Base-by-base conservation (phyloP, 108 stramenopile genomes). In the Discostella pseudostelligera region DNA sequence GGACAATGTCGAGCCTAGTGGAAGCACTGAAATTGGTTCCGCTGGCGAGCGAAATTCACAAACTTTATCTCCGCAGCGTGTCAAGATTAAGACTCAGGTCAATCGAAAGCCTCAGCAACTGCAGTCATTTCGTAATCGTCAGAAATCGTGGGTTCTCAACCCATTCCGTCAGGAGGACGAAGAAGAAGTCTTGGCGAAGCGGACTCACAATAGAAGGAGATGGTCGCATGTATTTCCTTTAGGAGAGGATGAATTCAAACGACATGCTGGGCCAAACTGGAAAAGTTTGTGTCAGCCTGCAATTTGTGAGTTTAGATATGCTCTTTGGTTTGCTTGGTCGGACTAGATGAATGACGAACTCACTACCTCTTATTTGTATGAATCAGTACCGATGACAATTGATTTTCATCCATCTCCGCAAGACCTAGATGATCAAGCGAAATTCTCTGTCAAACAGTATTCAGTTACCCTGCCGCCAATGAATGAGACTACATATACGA, bases 211-310 rank as follows among this genome's bases (percentile, higher is more conserved):
- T 82, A 85, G 97, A 13, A 78, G 97, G 22, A 74, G 98, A 46
- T 99, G 98, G 88, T 83, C 82, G 25, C 97, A 99, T 69, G 97
- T 98, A 13, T 99, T 98, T 66, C 96, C 98, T 7, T 62, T 76
- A 16, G 98, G 98, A 26, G 87, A 77, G 51, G 79, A 83, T 36
- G 85, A 86, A 45, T 90, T 92, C 63, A 93, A 88, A 67, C 70
- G 88, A 26, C 84, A 87, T 21, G 85, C 93, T 10, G 92, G 96
- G 0, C 92, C 96, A 7, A 97, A 96, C 66, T 99, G 96, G 96
- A 96, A 96, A 56, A 87, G 84, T 42, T 79, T 99, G n/a, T 87
- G 90, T 37, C 90, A 95, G 48, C 98, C 98, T 2, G 98, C 96
- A 10, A 95, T 97, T 60, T 65, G 64, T 65, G 37, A 56, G 55